Percentiles rank a stretch among this genome's conserved stretches.
These are phyloP conservation scores for Zygnema cylindricum DNA, from an alignment of 139 green algal species.

Conservation along the genomic window DNA sequence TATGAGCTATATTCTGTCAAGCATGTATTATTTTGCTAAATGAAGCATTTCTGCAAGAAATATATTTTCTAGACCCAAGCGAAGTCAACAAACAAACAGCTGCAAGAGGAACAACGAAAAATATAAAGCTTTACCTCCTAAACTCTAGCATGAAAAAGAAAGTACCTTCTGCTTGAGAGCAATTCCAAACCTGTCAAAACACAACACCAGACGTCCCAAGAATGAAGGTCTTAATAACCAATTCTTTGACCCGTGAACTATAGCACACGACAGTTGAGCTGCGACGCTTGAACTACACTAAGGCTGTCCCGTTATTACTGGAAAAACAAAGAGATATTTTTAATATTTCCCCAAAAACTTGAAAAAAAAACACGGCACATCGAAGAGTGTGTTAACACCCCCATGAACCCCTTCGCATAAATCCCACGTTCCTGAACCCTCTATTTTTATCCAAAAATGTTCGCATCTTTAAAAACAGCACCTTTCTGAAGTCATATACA, in stretches of 20 bases:
- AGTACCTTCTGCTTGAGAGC: constrained; percentile 74
- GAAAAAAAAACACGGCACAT: background rate
- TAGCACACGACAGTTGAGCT: no score
- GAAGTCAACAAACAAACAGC: background rate
- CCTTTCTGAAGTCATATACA: constrained; percentile 91
- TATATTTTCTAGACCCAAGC: background rate
- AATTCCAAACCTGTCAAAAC: constrained; percentile 88
- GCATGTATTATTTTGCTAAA: background rate
- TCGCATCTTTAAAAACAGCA: constrained; percentile 55
- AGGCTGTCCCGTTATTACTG: no score
- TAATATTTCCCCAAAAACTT: background rate
- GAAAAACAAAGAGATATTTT: no score
- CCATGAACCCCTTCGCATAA: background rate
- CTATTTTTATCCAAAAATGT: background rate
- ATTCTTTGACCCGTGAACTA: background rate
- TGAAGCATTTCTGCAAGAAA: no score
- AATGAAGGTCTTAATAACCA: background rate
- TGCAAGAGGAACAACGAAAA: background rate
- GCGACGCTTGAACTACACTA: no score
- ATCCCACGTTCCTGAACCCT: no score
- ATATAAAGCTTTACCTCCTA: no score
- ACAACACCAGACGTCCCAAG: background rate
- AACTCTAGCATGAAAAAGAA: no score
- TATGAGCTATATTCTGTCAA: background rate
- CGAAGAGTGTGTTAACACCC: background rate